Percentiles rank a stretch among this genome's conserved stretches.
Evolutionary conservation across 805 yeast species (phyloP).

Genomic region (Candida sakaeoensis): DNA sequence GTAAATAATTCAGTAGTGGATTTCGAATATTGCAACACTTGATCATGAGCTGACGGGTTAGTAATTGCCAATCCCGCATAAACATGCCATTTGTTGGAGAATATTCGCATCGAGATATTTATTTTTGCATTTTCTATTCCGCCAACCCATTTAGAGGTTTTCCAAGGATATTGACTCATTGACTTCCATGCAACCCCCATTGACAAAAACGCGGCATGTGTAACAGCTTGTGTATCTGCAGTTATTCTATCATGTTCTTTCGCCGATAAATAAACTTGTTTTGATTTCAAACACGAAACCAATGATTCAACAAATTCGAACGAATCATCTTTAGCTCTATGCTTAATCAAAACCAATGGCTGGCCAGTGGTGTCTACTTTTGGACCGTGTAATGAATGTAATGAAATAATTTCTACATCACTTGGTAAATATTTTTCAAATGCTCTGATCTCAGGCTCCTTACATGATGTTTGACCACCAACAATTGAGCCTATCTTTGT

Average conservation of each 20-base stretch:
- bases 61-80: conserved; percentile 97
- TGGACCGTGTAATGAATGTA: conserved; percentile 96
- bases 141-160: conserved; percentile 77
- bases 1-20: conserved; percentile 81
- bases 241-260: conserved; percentile 90
- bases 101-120: conserved; percentile 87
- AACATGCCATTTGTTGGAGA: conserved; percentile 94
- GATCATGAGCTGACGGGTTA: conserved; percentile 90
- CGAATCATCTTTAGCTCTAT: conserved; percentile 56
- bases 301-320: conserved; percentile 60
- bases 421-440: conserved; percentile 71
- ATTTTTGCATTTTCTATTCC: conserved; percentile 96
- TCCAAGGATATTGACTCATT: conserved; percentile 87
- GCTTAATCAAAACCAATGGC: conserved; percentile 83
- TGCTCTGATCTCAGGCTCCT: conserved; percentile 83
- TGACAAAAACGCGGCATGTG: conserved; percentile 93
- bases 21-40: conserved; percentile 82
- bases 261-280: conserved; percentile 74
- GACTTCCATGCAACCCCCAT: conserved; percentile 97
- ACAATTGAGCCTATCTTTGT: conserved; percentile 85
- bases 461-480: conserved; percentile 98
- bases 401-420: conserved; percentile 79
- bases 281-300: conserved; percentile 72
- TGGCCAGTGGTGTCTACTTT: conserved; percentile 85
- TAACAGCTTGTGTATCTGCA: conserved; percentile 97